These are phyloP conservation scores for Solanum chacoense DNA, from an alignment of 305 asterid species.

Conservation along the genomic window DNA sequence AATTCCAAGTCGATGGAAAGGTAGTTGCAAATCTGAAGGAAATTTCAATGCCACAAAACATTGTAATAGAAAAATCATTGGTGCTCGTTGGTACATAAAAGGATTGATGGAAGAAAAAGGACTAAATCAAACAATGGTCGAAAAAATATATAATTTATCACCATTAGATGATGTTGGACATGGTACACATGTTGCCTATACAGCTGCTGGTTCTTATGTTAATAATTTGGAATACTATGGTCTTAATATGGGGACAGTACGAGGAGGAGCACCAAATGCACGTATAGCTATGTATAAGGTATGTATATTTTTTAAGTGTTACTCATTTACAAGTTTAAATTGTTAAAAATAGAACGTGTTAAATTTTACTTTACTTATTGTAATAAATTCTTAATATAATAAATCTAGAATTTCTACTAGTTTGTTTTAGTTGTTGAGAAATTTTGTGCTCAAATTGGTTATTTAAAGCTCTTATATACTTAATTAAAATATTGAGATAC, in stretches of 20 bases:
- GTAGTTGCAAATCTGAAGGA: background rate
- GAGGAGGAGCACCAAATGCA: background rate
- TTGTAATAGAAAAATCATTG: background rate
- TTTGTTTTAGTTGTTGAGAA: too few relatives aligned
- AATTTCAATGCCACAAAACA: background rate
- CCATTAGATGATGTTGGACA: background rate
- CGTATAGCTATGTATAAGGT: background rate
- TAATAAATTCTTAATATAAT: too few relatives aligned
- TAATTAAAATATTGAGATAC: too few relatives aligned
- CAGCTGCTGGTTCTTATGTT: background rate
- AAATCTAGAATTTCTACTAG: too few relatives aligned
- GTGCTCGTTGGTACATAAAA: background rate
- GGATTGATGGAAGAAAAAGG: background rate
- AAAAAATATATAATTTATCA: background rate
- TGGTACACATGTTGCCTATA: background rate
- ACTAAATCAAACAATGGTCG: background rate
- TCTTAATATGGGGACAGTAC: background rate
- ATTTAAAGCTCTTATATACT: too few relatives aligned
- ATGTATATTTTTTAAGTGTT: background rate
- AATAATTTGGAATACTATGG: background rate
- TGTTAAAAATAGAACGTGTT: too few relatives aligned
- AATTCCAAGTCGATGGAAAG: background rate
- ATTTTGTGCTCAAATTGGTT: too few relatives aligned
- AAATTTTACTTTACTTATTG: too few relatives aligned
- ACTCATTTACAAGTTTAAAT: too few relatives aligned